A percentile compares a stretch with the other conserved stretches of the same genome.
Conservation (phyloP, 2,329 filamentous ascomycete genomes). For the Cladosporium oxysporum region DNA sequence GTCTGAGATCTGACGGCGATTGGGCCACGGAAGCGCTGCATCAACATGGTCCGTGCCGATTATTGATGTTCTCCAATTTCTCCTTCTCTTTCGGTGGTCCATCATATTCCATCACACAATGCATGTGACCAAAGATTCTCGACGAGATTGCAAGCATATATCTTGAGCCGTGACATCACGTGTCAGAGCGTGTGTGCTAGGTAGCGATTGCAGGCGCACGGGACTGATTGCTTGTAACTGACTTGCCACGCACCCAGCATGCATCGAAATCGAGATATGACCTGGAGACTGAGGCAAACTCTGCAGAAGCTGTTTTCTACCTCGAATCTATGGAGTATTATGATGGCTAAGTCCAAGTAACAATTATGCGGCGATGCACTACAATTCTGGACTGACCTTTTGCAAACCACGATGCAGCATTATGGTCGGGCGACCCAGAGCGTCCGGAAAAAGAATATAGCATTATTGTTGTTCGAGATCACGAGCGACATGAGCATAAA, state of each 20-base stretch:
- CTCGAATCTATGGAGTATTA: background rate
- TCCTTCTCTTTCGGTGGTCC: background rate
- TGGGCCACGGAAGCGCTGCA: slow-evolving; percentile 1
- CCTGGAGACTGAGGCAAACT: background rate
- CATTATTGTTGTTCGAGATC: too few species aligned
- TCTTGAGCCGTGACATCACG: background rate
- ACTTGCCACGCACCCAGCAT: background rate
- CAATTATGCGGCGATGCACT: background rate
- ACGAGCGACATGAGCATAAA: background rate
- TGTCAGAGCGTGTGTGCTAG: background rate
- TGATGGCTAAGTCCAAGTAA: background rate
- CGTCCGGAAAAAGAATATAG: too few species aligned
- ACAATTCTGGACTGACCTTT: background rate
- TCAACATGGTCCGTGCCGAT: slow-evolving; percentile 7
- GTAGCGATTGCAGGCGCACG: background rate
- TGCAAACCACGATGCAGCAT: background rate
- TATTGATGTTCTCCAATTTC: background rate
- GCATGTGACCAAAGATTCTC: background rate
- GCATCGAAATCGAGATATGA: background rate
- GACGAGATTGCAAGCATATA: background rate
- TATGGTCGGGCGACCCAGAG: background rate
- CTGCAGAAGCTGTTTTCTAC: background rate
- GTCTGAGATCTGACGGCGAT: background rate
- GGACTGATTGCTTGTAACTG: background rate
- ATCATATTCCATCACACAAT: background rate